Evolutionary conservation across 169 alveolate species (phyloP), one percentile per base, ranked within the genome.

Genomic region (Plasmodium vivax): DNA sequence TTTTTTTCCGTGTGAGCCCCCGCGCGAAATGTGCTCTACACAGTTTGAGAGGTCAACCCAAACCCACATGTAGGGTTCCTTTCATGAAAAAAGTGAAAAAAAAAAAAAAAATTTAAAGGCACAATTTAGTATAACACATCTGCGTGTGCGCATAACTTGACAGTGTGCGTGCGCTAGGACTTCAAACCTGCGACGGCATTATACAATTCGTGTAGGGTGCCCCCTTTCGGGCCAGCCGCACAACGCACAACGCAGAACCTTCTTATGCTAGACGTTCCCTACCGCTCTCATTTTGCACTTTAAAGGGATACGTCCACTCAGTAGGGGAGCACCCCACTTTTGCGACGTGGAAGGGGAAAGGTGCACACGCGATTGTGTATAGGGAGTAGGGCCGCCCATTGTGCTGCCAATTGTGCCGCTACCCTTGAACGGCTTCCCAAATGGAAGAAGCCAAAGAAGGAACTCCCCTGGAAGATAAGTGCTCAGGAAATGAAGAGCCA

Each of bases 371-470:
- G 2, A 51, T 51, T 51, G 62, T 51, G 27, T 51, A 14, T 51
- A 51, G 4, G 27, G 23, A 51, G 62, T 51, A 3, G 62, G 12
- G 27, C 62, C 62, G 0, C 58, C n/a, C 58, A 47, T 4, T 47
- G 58, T 47, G 10, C 58, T 3, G 58, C 58, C n/a, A 3, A 47
- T n/a, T 3, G 77, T 41, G 6, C 12, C 36, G 16, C n/a, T 3
- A 68, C 38, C 6, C 77, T 36, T 58, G 23, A 30, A 32, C 16
- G 32, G n/a, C 43, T n/a, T 14, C 82, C 12, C 36, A 30, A 47
- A 84, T 84, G 92, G 77, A 43, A 43, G 83, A 36, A 71, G 54
- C 45, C 19, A 72, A 43, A 23, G 19, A 10, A 43, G 84, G 45
- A 71, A 41, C 41, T 41, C 51, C 54, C 16, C 10, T 84, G 54